Percentiles rank a stretch among this genome's conserved stretches.
These are phyloP conservation scores for Capsella bursapastoris DNA, from an alignment of 345 rosid species.

Conservation along the genomic window DNA sequence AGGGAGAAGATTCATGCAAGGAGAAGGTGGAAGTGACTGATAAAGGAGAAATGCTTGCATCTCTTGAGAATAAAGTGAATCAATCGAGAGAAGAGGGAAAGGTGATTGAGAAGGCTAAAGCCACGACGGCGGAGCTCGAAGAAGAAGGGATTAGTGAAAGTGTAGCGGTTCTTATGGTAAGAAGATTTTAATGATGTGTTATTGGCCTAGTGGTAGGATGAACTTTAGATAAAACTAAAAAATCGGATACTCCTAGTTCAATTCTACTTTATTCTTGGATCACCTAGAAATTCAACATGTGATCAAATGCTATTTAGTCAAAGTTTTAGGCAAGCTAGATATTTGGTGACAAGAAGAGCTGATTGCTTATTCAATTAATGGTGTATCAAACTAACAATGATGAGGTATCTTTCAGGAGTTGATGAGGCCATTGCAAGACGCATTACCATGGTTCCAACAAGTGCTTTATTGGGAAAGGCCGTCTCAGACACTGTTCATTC, in stretches of 20 bases:
- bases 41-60: constrained; percentile 43
- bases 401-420: constrained; percentile 58
- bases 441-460: constrained; percentile 53
- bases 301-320: neutral
- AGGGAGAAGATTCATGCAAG: constrained; percentile 44
- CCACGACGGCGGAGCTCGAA: constrained; percentile 60
- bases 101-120: constrained; percentile 64
- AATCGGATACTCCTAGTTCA: neutral
- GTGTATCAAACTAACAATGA: neutral
- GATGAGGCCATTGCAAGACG: constrained; percentile 60
- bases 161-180: constrained; percentile 67
- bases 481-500: constrained; percentile 43
- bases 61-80: constrained; percentile 61
- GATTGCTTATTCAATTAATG: neutral
- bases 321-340: neutral
- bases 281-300: neutral
- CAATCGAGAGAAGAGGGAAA: constrained; percentile 68
- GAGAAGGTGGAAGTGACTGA: constrained; percentile 29
- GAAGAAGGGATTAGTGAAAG: constrained; percentile 83
- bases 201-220: constrained; percentile 2
- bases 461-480: constrained; percentile 69
- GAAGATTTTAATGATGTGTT: neutral
- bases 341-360: neutral
- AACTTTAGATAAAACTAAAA: neutral
- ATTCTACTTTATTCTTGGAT: neutral